phyloP scores from a whole-genome alignment of 2,329 filamentous ascomycete genomes.

The Metarhizium sp. region DNA sequence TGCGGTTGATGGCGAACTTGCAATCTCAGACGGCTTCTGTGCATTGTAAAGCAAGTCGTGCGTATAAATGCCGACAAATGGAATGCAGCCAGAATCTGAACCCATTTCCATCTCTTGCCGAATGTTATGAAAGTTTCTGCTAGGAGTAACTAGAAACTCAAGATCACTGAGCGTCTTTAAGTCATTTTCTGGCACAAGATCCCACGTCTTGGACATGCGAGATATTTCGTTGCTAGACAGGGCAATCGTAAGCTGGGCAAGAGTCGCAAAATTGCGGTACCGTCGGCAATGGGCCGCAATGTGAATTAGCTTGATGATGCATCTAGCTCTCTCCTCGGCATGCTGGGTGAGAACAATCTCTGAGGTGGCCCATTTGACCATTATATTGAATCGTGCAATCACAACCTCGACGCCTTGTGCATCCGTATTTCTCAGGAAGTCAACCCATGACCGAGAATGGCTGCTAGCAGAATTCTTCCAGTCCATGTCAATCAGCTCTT shows the following conservation, averaged over 20 bases:
- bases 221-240: constrained; percentile 64
- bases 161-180: constrained; percentile 57
- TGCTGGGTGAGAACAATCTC: constrained; percentile 67
- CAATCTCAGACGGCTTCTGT: constrained; percentile 67
- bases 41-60: constrained; percentile 77
- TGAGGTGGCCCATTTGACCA: constrained; percentile 79
- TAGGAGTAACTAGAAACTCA: constrained; percentile 64
- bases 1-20: constrained; percentile 54
- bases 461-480: constrained; percentile 64
- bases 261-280: constrained; percentile 75
- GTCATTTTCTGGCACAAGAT: constrained; percentile 56
- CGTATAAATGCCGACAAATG: constrained; percentile 76
- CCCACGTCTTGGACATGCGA: constrained; percentile 62
- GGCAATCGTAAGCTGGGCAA: constrained; percentile 72
- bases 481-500: constrained; percentile 72
- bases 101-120: constrained; percentile 69
- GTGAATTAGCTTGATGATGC: constrained; percentile 74
- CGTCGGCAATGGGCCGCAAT: constrained; percentile 67
- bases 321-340: constrained; percentile 62
- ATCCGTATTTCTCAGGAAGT: constrained; percentile 64
- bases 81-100: constrained; percentile 64
- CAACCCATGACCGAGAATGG: constrained; percentile 68
- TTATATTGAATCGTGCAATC: constrained; percentile 78
- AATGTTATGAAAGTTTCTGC: constrained; percentile 68
- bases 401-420: constrained; percentile 73